Base-by-base conservation (phyloP, 192 early-diverging fungal species). In the Helicostylum pulchrum region DNA sequence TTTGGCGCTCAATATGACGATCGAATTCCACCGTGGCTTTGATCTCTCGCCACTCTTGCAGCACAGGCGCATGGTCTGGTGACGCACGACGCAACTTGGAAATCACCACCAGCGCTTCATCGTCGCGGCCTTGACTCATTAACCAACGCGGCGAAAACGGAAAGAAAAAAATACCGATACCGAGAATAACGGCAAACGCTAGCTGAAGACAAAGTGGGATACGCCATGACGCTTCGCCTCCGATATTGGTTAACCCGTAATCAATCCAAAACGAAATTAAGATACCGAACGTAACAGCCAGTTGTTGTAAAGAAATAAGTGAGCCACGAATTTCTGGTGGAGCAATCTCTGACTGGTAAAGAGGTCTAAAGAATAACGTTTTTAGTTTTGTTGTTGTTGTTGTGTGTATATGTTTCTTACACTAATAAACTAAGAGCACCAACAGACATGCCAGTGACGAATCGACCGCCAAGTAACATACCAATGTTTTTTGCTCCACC, bases 61-160 rank as follows among this genome's bases (percentile, higher is more conserved):
- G 23, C 0, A 75, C 64, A 12, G 44, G 12, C 4, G 67, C 48
- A 31, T 64, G 39, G n/a, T 62, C 49, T 1, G 23, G 23, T 30
- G 73, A 53, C 10, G 62, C 32, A 7, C 73, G 56, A 14, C 73
- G 67, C 49, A 89, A 73, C 4, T 78, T 70, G n/a, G 80, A 75
- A 12, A 92, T 61, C 1, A 88, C 82, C 7, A 45, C 17, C 11
- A 76, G 77, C 0, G 86, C 88, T 62, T 92, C 81, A 21, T 80
- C 76, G 15, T 74, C 64, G 10, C 77, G 72, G 34, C 76, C 82
- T 43, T 83, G 57, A 48, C 71, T 70, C 64, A 90, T 73, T 14
- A 92, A 75, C 90, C 90, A 92, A 61, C 90, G 86, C 4, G 90
- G 89, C 2, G 90, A 91, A 64, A 77, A 80, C 4, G 91, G 92